Base-by-base conservation (phyloP, 2,329 filamentous ascomycete species). In the Fusarium floridanum region DNA sequence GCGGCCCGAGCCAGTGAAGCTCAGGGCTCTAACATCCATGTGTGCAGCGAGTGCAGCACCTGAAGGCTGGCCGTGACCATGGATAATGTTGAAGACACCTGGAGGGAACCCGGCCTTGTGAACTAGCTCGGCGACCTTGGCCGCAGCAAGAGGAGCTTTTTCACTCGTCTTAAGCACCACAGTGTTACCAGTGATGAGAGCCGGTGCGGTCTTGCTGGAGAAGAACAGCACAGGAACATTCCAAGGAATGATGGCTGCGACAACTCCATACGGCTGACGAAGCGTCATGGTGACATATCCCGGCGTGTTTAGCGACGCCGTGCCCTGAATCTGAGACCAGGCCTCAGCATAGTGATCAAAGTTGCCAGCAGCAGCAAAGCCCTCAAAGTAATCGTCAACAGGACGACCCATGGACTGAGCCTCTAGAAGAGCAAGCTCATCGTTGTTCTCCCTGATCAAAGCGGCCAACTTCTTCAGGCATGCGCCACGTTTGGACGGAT, bases 1-100 rank as follows among this genome's bases (percentile, higher is more conserved):
- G 3, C 86, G 86, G 2, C 91, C 93, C 10, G 91, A 93, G 32
- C 94, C 94, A 0, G 94, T 96, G 76, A 97, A 97, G 1, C 91
- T 91, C 60, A 96, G 86, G 78, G 93, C 94, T 75, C 93, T 90
- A 34, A 96, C 89, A 57, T 89, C 88, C 68, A 90, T 86, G 81
- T 96, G 94, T 37, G 87, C 85, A 1, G 91, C 90, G 7, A 96
- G 86, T 1, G 91, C 89, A 5, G 89, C 87, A 17, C 94, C 93
- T 1, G 92, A 90, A 48, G 90, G 89, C 17, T 86, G 85, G 4
- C 93, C 93, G 72, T 92, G 88, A 2, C 93, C 94, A 59, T 93
- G 93, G 29, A 95, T 78, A 65, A 95, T 87, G 80, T 95, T 95
- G 77, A 95, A 85, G 10, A 95, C 92, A 36, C 93, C 93, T 0